A percentile compares a stretch with the other conserved stretches of the same genome.
Evolutionary conservation across 139 green algal genomes (phyloP).

Genomic region (Picochlorum sp.): DNA sequence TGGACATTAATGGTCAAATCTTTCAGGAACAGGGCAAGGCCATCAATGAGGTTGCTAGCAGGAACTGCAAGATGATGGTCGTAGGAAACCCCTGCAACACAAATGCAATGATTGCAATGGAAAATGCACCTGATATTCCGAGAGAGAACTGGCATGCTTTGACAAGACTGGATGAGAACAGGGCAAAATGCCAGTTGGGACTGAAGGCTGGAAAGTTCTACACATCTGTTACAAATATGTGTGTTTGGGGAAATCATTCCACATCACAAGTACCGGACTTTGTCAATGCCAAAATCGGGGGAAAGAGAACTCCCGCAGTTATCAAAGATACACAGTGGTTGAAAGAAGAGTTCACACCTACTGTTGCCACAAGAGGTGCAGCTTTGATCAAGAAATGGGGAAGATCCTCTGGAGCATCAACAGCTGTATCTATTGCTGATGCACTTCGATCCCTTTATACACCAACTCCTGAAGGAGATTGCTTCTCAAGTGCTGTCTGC

Average conservation of each 20-base stretch:
- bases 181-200: constrained; percentile 89
- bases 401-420: constrained; percentile 77
- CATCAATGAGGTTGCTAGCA: constrained; percentile 66
- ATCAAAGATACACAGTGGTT: constrained; percentile 63
- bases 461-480: constrained; percentile 77
- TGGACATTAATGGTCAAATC: constrained; percentile 85
- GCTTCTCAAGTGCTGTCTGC: constrained; percentile 74
- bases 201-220: constrained; percentile 83
- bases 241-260: constrained; percentile 93
- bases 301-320: constrained; percentile 61
- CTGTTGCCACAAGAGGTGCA: constrained; percentile 65
- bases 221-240: constrained; percentile 65
- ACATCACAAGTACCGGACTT: constrained; percentile 93
- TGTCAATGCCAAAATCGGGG: constrained; percentile 82
- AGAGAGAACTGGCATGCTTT: constrained; percentile 80
- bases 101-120: constrained; percentile 80
- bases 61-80: constrained; percentile 75
- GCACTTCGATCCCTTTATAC: constrained; percentile 67
- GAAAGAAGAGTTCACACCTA: constrained; percentile 82
- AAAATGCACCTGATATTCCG: constrained; percentile 73
- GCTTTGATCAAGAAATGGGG: constrained; percentile 93
- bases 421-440: constrained; percentile 83
- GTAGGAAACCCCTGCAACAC: constrained; percentile 93
- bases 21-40: constrained; percentile 70
- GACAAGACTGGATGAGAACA: constrained; percentile 72